Base-by-base conservation (phyloP, 257 asterid species). In the Voacanga thouarsii region DNA sequence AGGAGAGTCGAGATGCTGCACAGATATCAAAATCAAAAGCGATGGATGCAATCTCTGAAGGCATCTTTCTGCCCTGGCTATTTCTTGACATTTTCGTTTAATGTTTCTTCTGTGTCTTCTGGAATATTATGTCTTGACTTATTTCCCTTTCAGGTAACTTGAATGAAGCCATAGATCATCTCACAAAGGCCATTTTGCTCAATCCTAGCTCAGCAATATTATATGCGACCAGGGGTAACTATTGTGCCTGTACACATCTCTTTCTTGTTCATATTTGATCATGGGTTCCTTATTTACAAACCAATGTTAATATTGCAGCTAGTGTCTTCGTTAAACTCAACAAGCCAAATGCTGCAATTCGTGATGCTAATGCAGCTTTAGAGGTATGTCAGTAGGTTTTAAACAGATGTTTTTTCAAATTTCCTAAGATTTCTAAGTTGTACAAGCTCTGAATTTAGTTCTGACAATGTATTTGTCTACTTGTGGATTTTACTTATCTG, bases 311-410 rank as follows among this genome's bases (percentile, higher is more conserved):
- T 55, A 72, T 71, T 78, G 75, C 93, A 89, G 97, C 91, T 15
- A 82, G 83, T 72, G 87, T 86, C 63, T 94, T 82, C 71, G 67
- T 87, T 77, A 92, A 90, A 80, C 78, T 89, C 86, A 90, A 85
- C 81, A 94, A 89, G 80, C 96, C 97, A 73, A 94, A 89, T 86
- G 97, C 93, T 65, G 97, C 97, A 49, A 89, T 86, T 73, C 82
- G 92, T 81, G 97, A 92, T 83, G 94, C 97, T 76, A 88, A 90
- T 86, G 96, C 92, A 23, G 95, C 97, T 76, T 81, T 93, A 81
- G 78, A 90, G 90, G 97, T 91, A 73, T 21, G 12, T 66, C 21
- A 30, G 69, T 66, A 55, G 74, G 39, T 71, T 77, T 77, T 65
- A 7, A n/a, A 41, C 49, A 41, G 49, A 64, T 64, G 49, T 18